These are phyloP conservation scores for Thozetella sp. DNA, from an alignment of 495 filamentous ascomycete genomes.

Conservation along the genomic window DNA sequence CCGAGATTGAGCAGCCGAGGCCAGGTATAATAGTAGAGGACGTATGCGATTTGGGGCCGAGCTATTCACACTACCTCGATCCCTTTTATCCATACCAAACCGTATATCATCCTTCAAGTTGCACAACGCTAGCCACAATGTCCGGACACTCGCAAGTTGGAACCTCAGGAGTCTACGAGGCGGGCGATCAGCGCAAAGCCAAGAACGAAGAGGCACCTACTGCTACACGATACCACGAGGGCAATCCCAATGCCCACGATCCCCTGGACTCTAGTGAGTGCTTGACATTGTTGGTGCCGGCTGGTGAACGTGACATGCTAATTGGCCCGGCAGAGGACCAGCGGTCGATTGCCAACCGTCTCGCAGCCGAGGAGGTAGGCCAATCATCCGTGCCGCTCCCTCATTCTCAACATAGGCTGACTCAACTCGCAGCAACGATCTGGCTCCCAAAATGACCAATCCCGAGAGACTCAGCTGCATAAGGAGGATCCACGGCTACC, in stretches of 20 bases:
- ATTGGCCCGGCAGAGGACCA: slow-evolving; percentile 62
- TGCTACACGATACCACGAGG: slow-evolving; percentile 64
- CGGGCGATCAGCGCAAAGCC: slow-evolving; percentile 70
- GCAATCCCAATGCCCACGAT: slow-evolving; percentile 63
- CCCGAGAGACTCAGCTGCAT: slow-evolving; percentile 55
- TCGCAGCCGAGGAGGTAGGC: slow-evolving; percentile 59
- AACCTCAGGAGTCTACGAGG: slow-evolving; percentile 40
- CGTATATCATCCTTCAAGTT: background rate
- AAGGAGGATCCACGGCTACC: slow-evolving; percentile 71
- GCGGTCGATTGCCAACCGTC: slow-evolving; percentile 76
- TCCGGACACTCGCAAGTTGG: slow-evolving; percentile 43
- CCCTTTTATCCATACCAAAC: background rate
- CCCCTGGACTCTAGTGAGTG: slow-evolving; percentile 71
- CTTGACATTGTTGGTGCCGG: background rate
- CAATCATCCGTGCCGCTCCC: background rate
- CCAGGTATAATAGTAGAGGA: too few species aligned
- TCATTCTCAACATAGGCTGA: slow-evolving; percentile 7
- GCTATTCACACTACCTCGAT: too few species aligned
- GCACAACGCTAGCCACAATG: slow-evolving; percentile 21
- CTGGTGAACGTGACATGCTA: slow-evolving; percentile 6
- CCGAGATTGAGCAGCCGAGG: too few species aligned
- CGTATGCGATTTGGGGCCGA: too few species aligned
- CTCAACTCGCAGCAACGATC: slow-evolving; percentile 33
- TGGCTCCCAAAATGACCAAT: slow-evolving; percentile 36
- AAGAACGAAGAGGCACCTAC: slow-evolving; percentile 56